Conservation (phyloP, 2,329 filamentous ascomycete genomes). For the Sclerotinia glacialis region DNA sequence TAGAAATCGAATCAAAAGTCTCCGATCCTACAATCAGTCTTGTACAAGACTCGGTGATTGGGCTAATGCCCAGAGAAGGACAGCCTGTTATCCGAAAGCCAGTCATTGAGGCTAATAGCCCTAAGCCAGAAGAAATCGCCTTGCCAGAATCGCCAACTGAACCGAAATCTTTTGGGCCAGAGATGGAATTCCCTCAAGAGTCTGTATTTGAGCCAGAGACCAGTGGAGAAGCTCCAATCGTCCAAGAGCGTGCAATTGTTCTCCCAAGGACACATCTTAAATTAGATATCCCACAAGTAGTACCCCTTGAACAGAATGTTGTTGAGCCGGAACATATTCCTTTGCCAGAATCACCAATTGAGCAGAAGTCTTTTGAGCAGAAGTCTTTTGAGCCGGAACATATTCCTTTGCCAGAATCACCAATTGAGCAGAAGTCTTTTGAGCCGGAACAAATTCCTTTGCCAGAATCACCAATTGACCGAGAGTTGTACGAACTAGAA, state of each 20-base stretch:
- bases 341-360: not conserved
- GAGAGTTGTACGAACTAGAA: not conserved
- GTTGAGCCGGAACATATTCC: not conserved
- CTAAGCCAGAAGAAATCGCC: slow-evolving; percentile 8
- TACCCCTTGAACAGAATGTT: not conserved
- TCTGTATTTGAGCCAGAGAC: not conserved
- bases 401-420: not conserved
- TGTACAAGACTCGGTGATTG: not conserved
- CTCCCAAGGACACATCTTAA: not conserved
- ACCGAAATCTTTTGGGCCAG: not conserved
- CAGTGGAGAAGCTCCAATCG: not conserved
- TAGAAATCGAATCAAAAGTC: not conserved
- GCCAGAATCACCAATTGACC: not conserved
- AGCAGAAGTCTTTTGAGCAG: not conserved
- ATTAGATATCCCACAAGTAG: not conserved
- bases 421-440: not conserved
- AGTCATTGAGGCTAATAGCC: not conserved
- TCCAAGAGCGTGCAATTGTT: not conserved
- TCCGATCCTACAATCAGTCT: not conserved
- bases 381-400: not conserved
- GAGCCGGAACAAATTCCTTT: no score
- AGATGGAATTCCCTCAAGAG: not conserved
- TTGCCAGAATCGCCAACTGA: slow-evolving; percentile 15
- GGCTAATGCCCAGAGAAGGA: not conserved
- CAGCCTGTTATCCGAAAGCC: not conserved